phyloP scores from a whole-genome alignment of 1,139 yeast genomes.

The Arxiozyma heterogenica region DNA sequence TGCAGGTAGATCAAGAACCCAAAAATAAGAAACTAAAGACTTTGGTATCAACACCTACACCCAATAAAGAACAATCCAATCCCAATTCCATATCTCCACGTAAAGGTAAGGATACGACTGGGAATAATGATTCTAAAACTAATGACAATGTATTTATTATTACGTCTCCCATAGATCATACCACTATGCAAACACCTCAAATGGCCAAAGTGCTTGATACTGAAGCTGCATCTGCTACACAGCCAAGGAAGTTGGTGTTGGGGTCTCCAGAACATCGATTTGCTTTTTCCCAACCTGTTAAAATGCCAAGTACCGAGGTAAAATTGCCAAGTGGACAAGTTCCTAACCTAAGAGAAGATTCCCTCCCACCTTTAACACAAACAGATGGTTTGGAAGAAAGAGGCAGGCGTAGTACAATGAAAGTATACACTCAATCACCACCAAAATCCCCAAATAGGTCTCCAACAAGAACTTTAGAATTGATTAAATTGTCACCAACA shows the following conservation, averaged over 20 bases:
- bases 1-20: not conserved
- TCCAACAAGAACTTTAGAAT: slow-evolving; percentile 25
- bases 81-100: not conserved
- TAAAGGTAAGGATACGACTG: not conserved
- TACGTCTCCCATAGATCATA: not conserved
- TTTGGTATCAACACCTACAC: not conserved
- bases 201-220: not conserved
- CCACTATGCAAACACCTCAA: not conserved
- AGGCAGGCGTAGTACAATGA: slow-evolving; percentile 24
- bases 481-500: slow-evolving; percentile 35
- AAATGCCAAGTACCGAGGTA: slow-evolving; percentile 1
- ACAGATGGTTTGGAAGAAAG: slow-evolving; percentile 8
- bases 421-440: slow-evolving; percentile 29
- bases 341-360: not conserved
- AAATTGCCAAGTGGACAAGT: slow-evolving; percentile 1
- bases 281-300: slow-evolving; percentile 22
- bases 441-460: slow-evolving; percentile 12
- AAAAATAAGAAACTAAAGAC: not conserved
- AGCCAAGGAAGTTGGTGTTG: slow-evolving; percentile 24
- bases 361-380: slow-evolving; percentile 11
- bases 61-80: not conserved
- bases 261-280: slow-evolving; percentile 21
- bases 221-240: not conserved
- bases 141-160: not conserved
- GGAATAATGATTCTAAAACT: not conserved